Base-by-base conservation (phyloP, 306 rosid genomes). In the Glycine soja region DNA sequence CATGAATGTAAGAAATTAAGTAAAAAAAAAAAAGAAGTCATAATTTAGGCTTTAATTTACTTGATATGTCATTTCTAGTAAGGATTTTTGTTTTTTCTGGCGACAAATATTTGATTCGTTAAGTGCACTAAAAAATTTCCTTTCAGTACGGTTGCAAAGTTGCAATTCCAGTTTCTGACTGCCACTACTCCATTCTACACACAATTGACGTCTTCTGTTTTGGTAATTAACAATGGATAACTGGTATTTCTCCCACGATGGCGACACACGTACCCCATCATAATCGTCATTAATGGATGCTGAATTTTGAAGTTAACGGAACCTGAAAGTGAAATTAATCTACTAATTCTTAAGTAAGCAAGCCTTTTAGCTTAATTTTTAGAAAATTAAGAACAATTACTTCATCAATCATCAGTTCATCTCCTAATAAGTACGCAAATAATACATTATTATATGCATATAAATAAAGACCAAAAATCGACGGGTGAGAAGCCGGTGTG, bases 401-500 rank as follows among this genome's bases (percentile, higher is more conserved):
- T n/a, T 5, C 32, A 42, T 19, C 24, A 19, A 19, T 19, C 24
- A 19, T 15, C 72, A 13, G 11, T 36, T 63, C 9, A 34, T 64
- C 47, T 1, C 36, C 70, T 24, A 43, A 43, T 43, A 43, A 68
- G 16, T 16, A 68, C 34, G 36, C 15, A 68, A 15, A 43, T 36
- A 36, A 4, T 36, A 43, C 36, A 66, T 66, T 66, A 32, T 13
- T 62, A 66, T 67, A 67, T 65, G 30, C 30, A 32, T 34, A 16
- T 40, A 66, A 54, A 43, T 43, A 38, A 64, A 12, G 24, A 64
- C 18, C 3, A 34, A 64, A 64, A 64, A 64, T 40, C 2, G 3
- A 66, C 8, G 48, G 70, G 70, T 61, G 70, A 48, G 10, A 45
- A 46, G 72, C 50, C 12, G 32, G 70, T 66, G 72, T 72, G 74